Conservation (phyloP, 495 filamentous ascomycete species). For the Xylaria castorea region DNA sequence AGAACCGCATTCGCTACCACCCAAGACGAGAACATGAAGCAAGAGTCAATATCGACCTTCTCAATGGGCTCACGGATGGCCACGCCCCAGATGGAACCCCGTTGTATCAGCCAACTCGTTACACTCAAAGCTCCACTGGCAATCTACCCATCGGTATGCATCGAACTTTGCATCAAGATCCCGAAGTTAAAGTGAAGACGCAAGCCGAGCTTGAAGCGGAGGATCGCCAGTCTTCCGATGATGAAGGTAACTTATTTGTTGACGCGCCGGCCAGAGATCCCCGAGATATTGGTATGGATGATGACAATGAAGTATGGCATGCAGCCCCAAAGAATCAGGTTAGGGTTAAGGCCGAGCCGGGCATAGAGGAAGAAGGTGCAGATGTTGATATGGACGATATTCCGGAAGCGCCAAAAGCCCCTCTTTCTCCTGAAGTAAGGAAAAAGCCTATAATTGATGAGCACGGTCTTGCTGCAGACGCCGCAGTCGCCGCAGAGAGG, state of each 20-base stretch:
- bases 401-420: constrained; percentile 40
- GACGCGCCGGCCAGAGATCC: constrained; percentile 37
- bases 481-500: constrained; percentile 23
- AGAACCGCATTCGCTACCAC: constrained; percentile 32
- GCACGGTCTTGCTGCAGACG: constrained; percentile 11
- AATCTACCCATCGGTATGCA: constrained; percentile 58
- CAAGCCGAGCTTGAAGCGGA: constrained; percentile 57
- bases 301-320: constrained; percentile 45
- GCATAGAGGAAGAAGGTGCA: constrained; percentile 35
- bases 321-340: constrained; percentile 37
- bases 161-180: constrained; percentile 61
- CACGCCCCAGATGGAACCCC: constrained; percentile 40
- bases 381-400: constrained; percentile 49
- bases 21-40: constrained; percentile 39
- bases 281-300: constrained; percentile 43
- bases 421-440: constrained; percentile 43
- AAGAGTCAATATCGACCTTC: constrained; percentile 51
- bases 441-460: constrained; percentile 34
- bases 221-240: constrained; percentile 47
- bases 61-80: constrained; percentile 41
- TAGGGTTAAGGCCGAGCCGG: constrained; percentile 44
- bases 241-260: constrained; percentile 53
- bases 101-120: constrained; percentile 32
- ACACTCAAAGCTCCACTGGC: constrained; percentile 41
- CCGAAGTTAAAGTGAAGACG: constrained; percentile 58